Evolutionary conservation across 768 basidiomycete genomes (phyloP), one percentile per base, ranked within the genome.

Genomic region (Cystoderma amianthinum): DNA sequence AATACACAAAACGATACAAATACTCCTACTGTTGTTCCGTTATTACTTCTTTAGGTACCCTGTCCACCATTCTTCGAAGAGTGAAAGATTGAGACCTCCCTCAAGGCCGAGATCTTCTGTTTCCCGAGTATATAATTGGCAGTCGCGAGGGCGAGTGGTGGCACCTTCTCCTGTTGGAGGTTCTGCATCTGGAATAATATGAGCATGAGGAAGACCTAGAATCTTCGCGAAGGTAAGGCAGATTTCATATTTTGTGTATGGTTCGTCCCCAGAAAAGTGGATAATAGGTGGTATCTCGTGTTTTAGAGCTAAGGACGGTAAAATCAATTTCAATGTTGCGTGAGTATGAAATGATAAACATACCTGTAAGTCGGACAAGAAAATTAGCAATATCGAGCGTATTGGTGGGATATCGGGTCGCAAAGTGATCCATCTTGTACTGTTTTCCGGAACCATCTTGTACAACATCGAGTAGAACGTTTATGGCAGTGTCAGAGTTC

Each of bases 391-490:
- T 84, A 54, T 97, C 94, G 22, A 82, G 53, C 9, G 90, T 82
- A 52, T 92, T 92, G 18, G 95, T 98, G 0, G 95, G 95, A 63
- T 85, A 95, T 20, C 95, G 76, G 13, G 84, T 88, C 18, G 90
- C 92, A 56, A 82, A 95, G 58, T 95, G 84, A 57, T 99, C 95
- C 95, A 97, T 97, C 59, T 82, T 90, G 68, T 93, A 93, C 24
- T 64, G 67, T 63, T 93, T 93, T 2, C 87, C 88, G 4, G 84
- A 85, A 50, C 86, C 87, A 55, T 94, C 89, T 45, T 78, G 68
- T 0, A 96, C 88, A 23, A 95, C 70, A 57, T 96, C 92, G 20
- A 93, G 60, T 4, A 99, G 72, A 41, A 90, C 70, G 56, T 97
- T 98, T 47, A 98, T 73, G 0, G 95, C 94, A 3, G 82, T 81